Conservation (phyloP, 257 asterid genomes). For the Hygrophila difformis region DNA sequence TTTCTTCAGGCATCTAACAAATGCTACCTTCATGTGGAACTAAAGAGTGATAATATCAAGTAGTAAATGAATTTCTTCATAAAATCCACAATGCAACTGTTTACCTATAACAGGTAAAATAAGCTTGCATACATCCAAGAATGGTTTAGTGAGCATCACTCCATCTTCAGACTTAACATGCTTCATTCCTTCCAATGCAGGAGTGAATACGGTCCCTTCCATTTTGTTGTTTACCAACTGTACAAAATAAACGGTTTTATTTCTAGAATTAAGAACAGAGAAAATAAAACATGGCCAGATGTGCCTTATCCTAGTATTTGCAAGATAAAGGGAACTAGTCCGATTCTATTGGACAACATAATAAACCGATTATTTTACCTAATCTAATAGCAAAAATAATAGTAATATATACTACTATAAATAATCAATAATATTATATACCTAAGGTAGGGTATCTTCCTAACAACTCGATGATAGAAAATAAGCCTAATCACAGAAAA, state of each 20-base stretch:
- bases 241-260: constrained; percentile 11
- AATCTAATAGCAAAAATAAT: too few relatives aligned
- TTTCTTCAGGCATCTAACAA: constrained; percentile 2
- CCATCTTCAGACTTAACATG: constrained; percentile 80
- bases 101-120: constrained; percentile 85
- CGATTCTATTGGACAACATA: too few relatives aligned
- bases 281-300: background rate
- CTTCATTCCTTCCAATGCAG: constrained; percentile 90
- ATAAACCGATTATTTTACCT: too few relatives aligned
- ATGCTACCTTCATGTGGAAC: background rate
- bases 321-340: too few relatives aligned
- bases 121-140: constrained; percentile 88
- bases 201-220: constrained; percentile 85
- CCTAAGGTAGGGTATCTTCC: background rate
- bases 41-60: constrained; percentile 7
- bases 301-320: too few relatives aligned
- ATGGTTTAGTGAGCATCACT: constrained; percentile 73
- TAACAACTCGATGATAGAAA: background rate
- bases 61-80: background rate
- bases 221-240: constrained; percentile 32
- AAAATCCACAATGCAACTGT: constrained; percentile 4
- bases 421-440: too few relatives aligned
- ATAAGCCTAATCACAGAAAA: background rate
- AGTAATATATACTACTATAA: background rate
- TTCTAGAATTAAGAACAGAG: background rate